Conservation (phyloP, 2,329 filamentous ascomycete species). For the Cercospora zeina region DNA sequence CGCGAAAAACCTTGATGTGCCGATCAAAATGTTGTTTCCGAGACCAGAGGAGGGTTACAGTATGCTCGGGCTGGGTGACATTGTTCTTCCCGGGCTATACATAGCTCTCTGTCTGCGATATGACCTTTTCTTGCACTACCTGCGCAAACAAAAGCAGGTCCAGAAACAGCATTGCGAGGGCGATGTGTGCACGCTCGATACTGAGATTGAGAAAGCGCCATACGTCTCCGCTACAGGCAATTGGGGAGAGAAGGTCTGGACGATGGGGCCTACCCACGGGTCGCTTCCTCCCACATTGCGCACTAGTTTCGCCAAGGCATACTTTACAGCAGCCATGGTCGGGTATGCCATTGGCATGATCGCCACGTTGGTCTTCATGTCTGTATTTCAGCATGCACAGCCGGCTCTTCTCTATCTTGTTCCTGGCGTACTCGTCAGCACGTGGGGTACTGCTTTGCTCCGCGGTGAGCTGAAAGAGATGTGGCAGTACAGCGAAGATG, state of each 20-base stretch:
- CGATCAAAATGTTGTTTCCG: conserved; percentile 87
- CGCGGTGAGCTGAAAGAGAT: conserved; percentile 72
- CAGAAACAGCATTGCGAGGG: conserved; percentile 31
- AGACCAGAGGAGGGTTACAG: conserved; percentile 57
- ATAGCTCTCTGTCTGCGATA: conserved; percentile 87
- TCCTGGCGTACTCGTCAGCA: conserved; percentile 71
- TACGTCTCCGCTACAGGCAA: conserved; percentile 60
- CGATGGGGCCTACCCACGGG: conserved; percentile 40
- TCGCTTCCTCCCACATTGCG: conserved; percentile 34
- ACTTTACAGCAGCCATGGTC: conserved; percentile 74
- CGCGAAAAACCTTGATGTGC: conserved; percentile 83
- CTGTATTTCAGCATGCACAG: conserved; percentile 77
- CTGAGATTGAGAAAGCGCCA: conserved; percentile 41
- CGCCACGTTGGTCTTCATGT: conserved; percentile 72
- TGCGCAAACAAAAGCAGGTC: conserved; percentile 59
- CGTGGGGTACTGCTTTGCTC: conserved; percentile 72
- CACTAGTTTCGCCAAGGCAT: conserved; percentile 71
- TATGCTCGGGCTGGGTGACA: conserved; percentile 92
- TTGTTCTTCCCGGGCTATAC: conserved; percentile 88
- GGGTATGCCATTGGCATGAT: conserved; percentile 81
- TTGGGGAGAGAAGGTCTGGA: conserved; percentile 87
- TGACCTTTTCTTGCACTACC: conserved; percentile 82
- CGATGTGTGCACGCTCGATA: conserved; percentile 20
- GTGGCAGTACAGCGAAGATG: conserved; percentile 76
- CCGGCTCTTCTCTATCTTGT: conserved; percentile 91